These are phyloP conservation scores for Mycotypha africana DNA, from an alignment of 371 early-diverging fungal species.

Conservation along the genomic window DNA sequence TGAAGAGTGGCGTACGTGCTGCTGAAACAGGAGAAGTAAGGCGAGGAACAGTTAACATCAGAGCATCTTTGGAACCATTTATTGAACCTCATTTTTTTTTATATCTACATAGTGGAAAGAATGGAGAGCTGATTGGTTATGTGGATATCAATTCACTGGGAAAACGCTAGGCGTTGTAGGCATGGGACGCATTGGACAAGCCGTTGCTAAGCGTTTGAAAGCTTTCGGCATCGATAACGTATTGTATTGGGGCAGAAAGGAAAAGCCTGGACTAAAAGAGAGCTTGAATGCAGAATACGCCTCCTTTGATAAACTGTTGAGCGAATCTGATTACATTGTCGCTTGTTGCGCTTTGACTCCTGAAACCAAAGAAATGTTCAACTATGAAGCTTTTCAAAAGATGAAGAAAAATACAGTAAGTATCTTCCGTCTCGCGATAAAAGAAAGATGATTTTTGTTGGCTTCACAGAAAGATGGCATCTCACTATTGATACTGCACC, in stretches of 20 bases:
- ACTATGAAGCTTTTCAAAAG: conserved; percentile 50
- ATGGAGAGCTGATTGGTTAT: conserved; percentile 70
- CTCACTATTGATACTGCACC: no score
- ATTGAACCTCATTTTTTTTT: no score
- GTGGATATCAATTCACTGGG: conserved; percentile 67
- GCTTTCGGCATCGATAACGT: conserved; percentile 63
- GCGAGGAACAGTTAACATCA: no score
- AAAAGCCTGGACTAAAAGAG: conserved; percentile 30
- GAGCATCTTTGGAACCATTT: no score
- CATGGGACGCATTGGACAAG: conserved; percentile 79
- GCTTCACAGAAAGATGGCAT: no score
- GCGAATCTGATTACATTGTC: conserved; percentile 65
- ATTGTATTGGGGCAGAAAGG: conserved; percentile 49
- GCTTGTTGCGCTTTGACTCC: conserved; percentile 70
- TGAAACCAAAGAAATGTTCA: conserved; percentile 69
- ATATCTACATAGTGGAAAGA: conserved; percentile 53
- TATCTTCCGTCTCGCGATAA: background rate
- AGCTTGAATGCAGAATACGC: conserved; percentile 38
- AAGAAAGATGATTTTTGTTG: no score
- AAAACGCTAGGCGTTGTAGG: conserved; percentile 86
- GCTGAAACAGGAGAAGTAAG: conserved; percentile 47
- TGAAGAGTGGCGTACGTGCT: conserved; percentile 57
- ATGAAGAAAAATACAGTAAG: conserved; percentile 69
- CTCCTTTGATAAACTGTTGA: conserved; percentile 51
- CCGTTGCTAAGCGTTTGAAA: conserved; percentile 62